Percentiles rank a stretch among this genome's conserved stretches.
These are phyloP conservation scores for Aspergillus aculeatus DNA, from an alignment of 2,329 filamentous ascomycete genomes.

Conservation along the genomic window DNA sequence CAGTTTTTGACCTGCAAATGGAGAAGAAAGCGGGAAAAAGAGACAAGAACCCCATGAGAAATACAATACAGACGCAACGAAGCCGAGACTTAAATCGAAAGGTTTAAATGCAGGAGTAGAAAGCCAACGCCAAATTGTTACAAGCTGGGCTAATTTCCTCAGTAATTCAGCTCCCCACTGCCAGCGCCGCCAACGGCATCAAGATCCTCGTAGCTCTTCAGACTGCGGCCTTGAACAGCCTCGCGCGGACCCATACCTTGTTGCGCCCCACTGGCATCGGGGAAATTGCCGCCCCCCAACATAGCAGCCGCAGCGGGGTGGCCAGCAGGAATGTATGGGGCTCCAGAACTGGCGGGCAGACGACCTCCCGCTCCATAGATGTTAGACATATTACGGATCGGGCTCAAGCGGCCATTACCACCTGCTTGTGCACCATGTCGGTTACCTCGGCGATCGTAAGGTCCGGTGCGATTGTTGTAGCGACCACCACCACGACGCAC, in stretches of 20 bases:
- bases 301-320: slow-evolving; percentile 41
- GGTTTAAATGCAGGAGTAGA: neutral
- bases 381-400: slow-evolving; percentile 36
- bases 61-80: slow-evolving; percentile 1
- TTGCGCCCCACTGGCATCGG: slow-evolving; percentile 63
- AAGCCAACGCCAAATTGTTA: slow-evolving; percentile 21
- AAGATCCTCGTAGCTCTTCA: slow-evolving; percentile 97
- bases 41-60: neutral
- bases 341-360: slow-evolving; percentile 30
- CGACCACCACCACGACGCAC: slow-evolving; percentile 67
- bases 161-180: slow-evolving; percentile 88
- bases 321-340: slow-evolving; percentile 39
- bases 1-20: neutral
- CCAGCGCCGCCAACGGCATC: slow-evolving; percentile 77
- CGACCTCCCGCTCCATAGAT: slow-evolving; percentile 38
- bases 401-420: slow-evolving; percentile 49
- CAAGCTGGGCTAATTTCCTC: neutral
- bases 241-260: slow-evolving; percentile 78
- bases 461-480: slow-evolving; percentile 65
- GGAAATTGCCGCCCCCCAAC: slow-evolving; percentile 46
- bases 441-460: slow-evolving; percentile 67
- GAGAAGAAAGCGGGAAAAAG: neutral
- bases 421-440: slow-evolving; percentile 53
- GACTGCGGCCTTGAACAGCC: slow-evolving; percentile 84
- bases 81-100: neutral